Evolutionary conservation across 192 early-diverging fungal genomes (phyloP), one percentile per base, ranked within the genome.

Genomic region (Coemansia sp.): DNA sequence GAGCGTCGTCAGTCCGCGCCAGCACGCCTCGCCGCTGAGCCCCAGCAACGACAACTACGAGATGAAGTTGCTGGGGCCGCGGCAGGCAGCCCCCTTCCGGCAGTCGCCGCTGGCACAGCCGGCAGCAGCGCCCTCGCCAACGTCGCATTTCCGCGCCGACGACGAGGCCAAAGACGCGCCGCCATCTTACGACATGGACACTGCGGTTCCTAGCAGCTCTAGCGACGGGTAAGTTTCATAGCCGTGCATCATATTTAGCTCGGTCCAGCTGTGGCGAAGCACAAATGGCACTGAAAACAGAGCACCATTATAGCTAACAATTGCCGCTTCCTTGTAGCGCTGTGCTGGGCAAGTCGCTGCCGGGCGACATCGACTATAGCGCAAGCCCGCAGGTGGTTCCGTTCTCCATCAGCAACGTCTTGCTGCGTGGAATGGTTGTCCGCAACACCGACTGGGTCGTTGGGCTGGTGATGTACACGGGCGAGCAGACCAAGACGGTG

Each of bases 371-470:
- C 35, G 56, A 71, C 61, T 64, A 53, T 40, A 55, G 56, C 35
- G 19, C 55, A 33, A 53, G 59, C 7, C 68, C 69, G 8, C 57
- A 36, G 21, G 21, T 53, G 43, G 63, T 61, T 13, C 87, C 93
- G n/a, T 70, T 98, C 8, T 83, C 81, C 26, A 90, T 92, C 42
- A 88, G 84, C 64, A 88, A 88, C 59, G 61, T 94, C 40, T 68
- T 96, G n/a, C 72, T 98, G 13, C 83, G 95, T 39, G 95, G 94
- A 12, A 93, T 92, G 71, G 81, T 87, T 5, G 63, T 98, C 26
- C 80, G 91, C 35, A 98, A 98, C 76, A 96, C 94, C 0, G 85
- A 86, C 50, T 98, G 92, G 91, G 79, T 87, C 7, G 84, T 94
- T 55, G 94, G 92, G 2, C 44, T 93, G 0, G 87, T 89, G 10